Evolutionary conservation across 148 eudicot species (phyloP), one percentile per base, ranked within the genome.

Genomic region (Chenopodium formosanum): DNA sequence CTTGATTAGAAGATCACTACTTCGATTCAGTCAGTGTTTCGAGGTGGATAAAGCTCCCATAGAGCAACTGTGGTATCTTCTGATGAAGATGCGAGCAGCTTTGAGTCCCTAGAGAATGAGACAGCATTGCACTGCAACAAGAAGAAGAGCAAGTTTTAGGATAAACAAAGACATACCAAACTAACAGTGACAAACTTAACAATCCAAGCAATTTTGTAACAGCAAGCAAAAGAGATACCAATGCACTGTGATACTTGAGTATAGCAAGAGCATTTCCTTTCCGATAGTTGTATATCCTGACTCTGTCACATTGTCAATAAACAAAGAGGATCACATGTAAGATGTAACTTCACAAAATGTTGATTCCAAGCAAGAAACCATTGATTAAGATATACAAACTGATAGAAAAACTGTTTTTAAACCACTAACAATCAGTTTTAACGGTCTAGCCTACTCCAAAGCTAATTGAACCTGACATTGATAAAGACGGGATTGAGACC

Each of bases 261-360:
- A 95, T 86, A 52, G 98, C 98, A 86, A 95, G 82, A 70, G 97
- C 86, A 86, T 76, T 92, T 85, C 98, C 97, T 82, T 91, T 95
- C 70, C 89, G 91, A 79, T 95, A 95, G 76, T 95, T 90, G 82
- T 93, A 93, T 68, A 95, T 75, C 86, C 98, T 87, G 70, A 92
- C 86, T 71, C 98, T 92, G 94, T 73, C 37, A 34, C 37, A 34
- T 34, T 3, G 37, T 34, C 81, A 85, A 68, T 56, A 79, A 69
- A 48, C 22, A 50, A 72, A 63, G 58, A 8, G 72, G 10, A 31
- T 32, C 77, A 80, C 6, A 52, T 13, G 9, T 70, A 77, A 80
- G 2, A 52, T 13, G 5, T 70, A 77, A 23, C 31, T 68, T 65
- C 11, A 64, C 11, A 48, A 48, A 19, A 19, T 3, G 1, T 78